Evolutionary conservation across 371 early-diverging fungal genomes (phyloP), one percentile per base, ranked within the genome.

Genomic region (Rhizomucor pusillus): DNA sequence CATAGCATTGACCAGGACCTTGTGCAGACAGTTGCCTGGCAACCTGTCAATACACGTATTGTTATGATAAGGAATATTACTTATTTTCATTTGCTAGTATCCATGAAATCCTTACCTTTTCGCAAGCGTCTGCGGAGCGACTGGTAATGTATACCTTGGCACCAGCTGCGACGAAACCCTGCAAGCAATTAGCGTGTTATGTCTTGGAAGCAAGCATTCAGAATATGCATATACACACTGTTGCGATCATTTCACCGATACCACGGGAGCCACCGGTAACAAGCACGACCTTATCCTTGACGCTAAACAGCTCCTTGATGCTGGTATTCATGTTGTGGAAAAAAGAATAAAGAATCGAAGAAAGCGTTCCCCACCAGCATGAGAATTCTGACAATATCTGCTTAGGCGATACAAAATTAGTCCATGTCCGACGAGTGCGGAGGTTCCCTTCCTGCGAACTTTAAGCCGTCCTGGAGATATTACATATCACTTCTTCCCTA

Each of bases 241-340:
- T 68, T 19, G 81, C 75, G 33, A 87, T 77, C 82, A 84, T 81
- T 52, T 77, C 67, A 12, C 87, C 87, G 43, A 81, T 73, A 25
- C 87, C 88, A 44, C 84, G 69, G 43, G 87, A 84, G 40, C 93
- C 93, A 48, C 93, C 93, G 13, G 92, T 93, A n/a, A 93, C 85
- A 23, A 93, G 72, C 16, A 88, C 92, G 13, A 92, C 60, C 49
- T 92, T 92, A 66, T 75, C 89, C 59, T 83, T 75, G 59, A 91
- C 88, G 14, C 68, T 64, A 62, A 90, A 91, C 22, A 92, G 79
- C 1, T 62, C 62, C 43, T 63, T 50, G 43, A 66, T 47, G n/a
- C 68, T 67, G 66, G 75, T 63, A 50, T 48, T 33, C 23, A 46
- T 41, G 10, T 9, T 44, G 11, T 37, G 22, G 40, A 23, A 29